phyloP scores from a whole-genome alignment of 192 early-diverging fungal genomes.

The Rhizoclosmatium sp. region DNA sequence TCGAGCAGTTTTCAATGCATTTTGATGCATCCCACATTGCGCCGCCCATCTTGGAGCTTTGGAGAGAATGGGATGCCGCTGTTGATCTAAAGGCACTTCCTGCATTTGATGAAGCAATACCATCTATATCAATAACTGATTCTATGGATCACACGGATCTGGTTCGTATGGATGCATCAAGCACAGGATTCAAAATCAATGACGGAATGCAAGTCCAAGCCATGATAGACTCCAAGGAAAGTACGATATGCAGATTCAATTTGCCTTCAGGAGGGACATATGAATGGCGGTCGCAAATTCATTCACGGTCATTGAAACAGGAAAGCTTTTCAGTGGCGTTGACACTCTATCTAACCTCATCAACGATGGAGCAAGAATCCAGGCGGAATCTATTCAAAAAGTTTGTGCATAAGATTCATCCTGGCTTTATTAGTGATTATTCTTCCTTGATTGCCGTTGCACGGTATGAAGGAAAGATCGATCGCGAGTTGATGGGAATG shows the following conservation, averaged over 20 bases:
- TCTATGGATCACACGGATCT: not conserved
- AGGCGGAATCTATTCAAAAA: no score
- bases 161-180: not conserved
- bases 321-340: not conserved
- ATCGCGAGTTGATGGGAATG: not conserved
- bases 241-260: not conserved
- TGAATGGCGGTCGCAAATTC: not conserved
- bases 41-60: no score
- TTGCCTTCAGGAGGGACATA: not conserved
- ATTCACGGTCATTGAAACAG: no score
- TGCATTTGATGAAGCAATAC: no score
- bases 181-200: not conserved
- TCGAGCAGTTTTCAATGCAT: no score
- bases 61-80: no score
- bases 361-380: not conserved
- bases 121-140: not conserved
- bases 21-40: no score
- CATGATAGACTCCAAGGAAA: no score
- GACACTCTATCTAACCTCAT: not conserved
- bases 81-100: no score
- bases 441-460: not conserved
- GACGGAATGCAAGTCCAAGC: no score
- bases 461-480: not conserved
- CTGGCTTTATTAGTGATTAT: not conserved
- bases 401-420: not conserved